Evolutionary conservation across 2,329 filamentous ascomycete genomes (phyloP), one percentile per base, ranked within the genome.

Genomic region (Aschersonia sp.): DNA sequence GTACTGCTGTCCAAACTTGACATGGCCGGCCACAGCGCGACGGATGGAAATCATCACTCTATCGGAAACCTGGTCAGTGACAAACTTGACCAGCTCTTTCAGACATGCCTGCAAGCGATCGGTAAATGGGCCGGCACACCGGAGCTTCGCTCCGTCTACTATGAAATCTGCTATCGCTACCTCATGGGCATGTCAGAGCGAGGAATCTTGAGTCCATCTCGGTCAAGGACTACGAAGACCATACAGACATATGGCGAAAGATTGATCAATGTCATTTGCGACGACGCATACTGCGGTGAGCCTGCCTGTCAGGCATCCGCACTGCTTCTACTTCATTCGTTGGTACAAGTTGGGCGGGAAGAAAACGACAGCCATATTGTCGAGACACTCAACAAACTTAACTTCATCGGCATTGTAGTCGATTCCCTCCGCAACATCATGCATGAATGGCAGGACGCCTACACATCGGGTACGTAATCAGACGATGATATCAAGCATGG

Each of bases 141-240:
- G 12, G 74, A 80, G 48, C 69, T 98, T 40, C 82, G 92, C 46
- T 81, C 92, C 50, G 76, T 85, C 29, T 91, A 94, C 65, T 98
- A 97, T 64, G 85, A 85, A 57, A 94, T 95, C 56, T 89, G 85
- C 67, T 91, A 89, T 61, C 80, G 85, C 28, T 94, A 94, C 61
- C 73, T 95, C 47, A 78, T 79, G 4, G 82, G 84, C 43, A 82
- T 89, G 55, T 65, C 76, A 5, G 72, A 78, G 50, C 65, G 74
- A 45, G 69, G 74, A 40, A 65, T 74, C 47, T 61, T 69, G 42
- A 61, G 63, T 10, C 66, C 71, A 2, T 72, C 68, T 40, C 69
- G 73, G 20, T 64, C 67, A 31, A 76, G 85, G 60, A 82, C 85
- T 1, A 75, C 94, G 55, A 88, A 86, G 61, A 79, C 83, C 4